phyloP scores from a whole-genome alignment of 805 yeast genomes.

The Priceomyces haplophilus region DNA sequence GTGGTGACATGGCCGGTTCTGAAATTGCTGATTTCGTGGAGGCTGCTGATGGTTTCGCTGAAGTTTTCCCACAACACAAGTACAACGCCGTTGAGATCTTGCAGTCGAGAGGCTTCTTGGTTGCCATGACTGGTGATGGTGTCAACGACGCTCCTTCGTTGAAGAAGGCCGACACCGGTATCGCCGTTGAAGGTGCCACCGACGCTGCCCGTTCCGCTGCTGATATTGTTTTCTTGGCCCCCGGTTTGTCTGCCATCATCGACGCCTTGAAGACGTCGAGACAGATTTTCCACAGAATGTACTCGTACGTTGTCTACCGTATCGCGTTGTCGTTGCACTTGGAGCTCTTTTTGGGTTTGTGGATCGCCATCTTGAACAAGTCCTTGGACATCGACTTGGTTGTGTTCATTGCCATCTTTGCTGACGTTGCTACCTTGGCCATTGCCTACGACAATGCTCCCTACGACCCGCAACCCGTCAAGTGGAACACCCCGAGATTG shows the following conservation, averaged over 20 bases:
- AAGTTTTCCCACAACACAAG: conserved; percentile 98
- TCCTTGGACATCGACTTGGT: conserved; percentile 85
- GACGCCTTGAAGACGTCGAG: conserved; percentile 91
- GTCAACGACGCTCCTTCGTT: conserved; percentile 97
- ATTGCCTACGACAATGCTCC: conserved; percentile 98
- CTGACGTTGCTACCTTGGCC: conserved; percentile 95
- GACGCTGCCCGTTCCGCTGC: conserved; percentile 98
- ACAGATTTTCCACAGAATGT: conserved; percentile 99
- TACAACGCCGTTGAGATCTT: conserved; percentile 93
- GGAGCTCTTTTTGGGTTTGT: conserved; percentile 91
- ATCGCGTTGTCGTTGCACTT: conserved; percentile 92
- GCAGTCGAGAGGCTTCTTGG: conserved; percentile 94
- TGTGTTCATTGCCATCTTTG: conserved; percentile 95
- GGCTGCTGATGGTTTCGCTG: conserved; percentile 98
- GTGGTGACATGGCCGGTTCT: conserved; percentile 94
- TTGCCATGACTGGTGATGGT: conserved; percentile 99
- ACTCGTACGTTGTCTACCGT: conserved; percentile 96
- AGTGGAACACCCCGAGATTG: conserved; percentile 95
- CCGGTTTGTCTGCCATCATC: conserved; percentile 92
- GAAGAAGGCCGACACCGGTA: conserved; percentile 89
- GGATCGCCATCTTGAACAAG: conserved; percentile 91
- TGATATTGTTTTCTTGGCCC: conserved; percentile 90
- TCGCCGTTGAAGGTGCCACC: conserved; percentile 97
- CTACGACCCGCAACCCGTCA: conserved; percentile 86
- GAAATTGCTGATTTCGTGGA: conserved; percentile 96